Evolutionary conservation across 371 early-diverging fungal genomes (phyloP), one percentile per base, ranked within the genome.

Genomic region (Rhizomucor miehei): DNA sequence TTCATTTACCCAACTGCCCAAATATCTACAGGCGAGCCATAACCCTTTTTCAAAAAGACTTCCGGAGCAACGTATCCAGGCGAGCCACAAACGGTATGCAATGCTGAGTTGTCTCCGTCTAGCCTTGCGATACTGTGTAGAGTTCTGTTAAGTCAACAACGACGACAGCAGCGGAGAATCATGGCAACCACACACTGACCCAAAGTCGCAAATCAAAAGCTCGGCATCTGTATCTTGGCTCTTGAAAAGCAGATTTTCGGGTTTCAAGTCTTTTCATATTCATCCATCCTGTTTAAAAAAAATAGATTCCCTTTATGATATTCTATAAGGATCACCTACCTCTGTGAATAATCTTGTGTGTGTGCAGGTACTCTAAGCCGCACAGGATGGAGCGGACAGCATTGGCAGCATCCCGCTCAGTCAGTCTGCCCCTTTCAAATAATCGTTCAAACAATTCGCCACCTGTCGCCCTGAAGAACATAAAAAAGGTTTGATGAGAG

Each of bases 381-480:
- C 54, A 51, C 19, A 90, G 63, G 21, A 88, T 79, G 5, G 85
- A 82, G 51, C 77, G 75, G 36, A 94, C 81, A 19, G 91, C 71
- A 3, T 63, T 61, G 11, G 84, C 84, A 1, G 94, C 94, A 65
- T 97, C 94, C 35, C 81, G 79, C 67, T 97, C 97, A 1, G 93
- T 86, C 58, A 92, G 94, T 53, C 81, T 83, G 9, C 95, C 97
- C 45, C 82, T 77, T 41, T 87, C 84, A 58, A 89, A 79, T 34
- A 97, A 89, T 48, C 89, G 80, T 36, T 94, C 90, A 71, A 97
- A 95, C 44, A 97, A 73, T 65, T 95, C 95, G 40, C 95, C 95
- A 41, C 95, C 96, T 35, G 85, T 83, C 21, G 85, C 89, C 14
- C 84, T 82, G 47, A 20, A 52, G 37, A 21, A 29, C 10, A 52